phyloP scores from a whole-genome alignment of 768 basidiomycete species.

The Tubosaeta brunneosetosa region DNA sequence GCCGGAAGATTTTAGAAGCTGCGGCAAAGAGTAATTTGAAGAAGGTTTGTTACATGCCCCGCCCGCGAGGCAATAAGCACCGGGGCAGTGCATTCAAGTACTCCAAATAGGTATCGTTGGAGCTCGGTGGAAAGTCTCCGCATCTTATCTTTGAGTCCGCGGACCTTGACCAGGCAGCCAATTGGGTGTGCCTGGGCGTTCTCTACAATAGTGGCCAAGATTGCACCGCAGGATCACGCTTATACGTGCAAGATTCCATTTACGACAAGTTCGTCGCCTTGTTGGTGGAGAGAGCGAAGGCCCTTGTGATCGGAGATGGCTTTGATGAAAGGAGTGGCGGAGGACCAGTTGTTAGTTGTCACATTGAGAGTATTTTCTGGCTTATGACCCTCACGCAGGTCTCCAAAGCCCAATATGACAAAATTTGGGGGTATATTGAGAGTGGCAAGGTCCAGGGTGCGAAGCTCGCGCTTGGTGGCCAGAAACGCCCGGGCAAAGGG shows the following conservation, averaged over 20 bases:
- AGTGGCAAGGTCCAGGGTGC: conserved; percentile 83
- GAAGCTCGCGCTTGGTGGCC: conserved; percentile 71
- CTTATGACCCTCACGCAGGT: conserved; percentile 42
- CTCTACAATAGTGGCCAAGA: conserved; percentile 91
- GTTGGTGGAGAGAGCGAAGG: conserved; percentile 62
- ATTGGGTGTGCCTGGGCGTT: conserved; percentile 82
- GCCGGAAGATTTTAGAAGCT: conserved; percentile 86
- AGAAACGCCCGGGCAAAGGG: conserved; percentile 70
- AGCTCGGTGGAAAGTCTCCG: conserved; percentile 91
- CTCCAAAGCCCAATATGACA: conserved; percentile 80
- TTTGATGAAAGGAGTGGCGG: conserved; percentile 70
- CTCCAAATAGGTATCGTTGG: conserved; percentile 67
- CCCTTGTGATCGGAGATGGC: conserved; percentile 73
- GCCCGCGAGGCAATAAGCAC: conserved; percentile 22
- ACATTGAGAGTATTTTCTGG: conserved; percentile 2
- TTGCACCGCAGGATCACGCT: conserved; percentile 87
- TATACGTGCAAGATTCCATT: conserved; percentile 83
- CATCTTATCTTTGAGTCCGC: conserved; percentile 88
- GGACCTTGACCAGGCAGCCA: conserved; percentile 79
- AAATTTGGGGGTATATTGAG: conserved; percentile 85
- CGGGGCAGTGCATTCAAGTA: conserved; percentile 8
- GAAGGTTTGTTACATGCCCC: conserved; percentile 51
- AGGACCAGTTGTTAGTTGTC: conserved; percentile 71
- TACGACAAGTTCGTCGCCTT: conserved; percentile 79
- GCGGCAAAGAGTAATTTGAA: conserved; percentile 93